Evolutionary conservation across 2,329 filamentous ascomycete species (phyloP), one percentile per base, ranked within the genome.

Genomic region (Ascochyta clinopodiicola): DNA sequence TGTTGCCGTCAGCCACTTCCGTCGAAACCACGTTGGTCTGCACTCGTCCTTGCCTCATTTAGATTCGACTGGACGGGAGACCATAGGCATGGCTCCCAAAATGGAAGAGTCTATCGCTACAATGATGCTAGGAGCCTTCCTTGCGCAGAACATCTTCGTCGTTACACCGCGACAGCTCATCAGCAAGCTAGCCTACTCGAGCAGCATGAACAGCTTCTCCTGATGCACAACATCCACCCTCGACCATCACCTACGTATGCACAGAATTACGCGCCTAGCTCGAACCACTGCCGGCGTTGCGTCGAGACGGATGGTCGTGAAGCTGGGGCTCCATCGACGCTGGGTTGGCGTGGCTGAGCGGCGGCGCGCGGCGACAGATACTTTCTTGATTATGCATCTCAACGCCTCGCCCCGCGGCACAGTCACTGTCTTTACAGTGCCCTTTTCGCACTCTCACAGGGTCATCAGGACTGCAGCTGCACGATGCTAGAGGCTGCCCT

Each of bases 401-500:
- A 31, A 35, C 29, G 44, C 45, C 45, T 12, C 22, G 52, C 31
- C 32, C 37, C 32, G 46, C 46, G 47, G 42, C 47, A 47, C 52
- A 47, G 36, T 45, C 52, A 29, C 25, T 13, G 15, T 24, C 31
- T 13, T 31, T 19, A 13, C 22, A 32, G 32, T 17, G 44, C 24
- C 54, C 62, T 57, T 56, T 54, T 60, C 61, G 66, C 64, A 63
- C 61, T 68, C 57, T 62, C 55, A 63, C 56, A 59, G 56, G 43
- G 40, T 48, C 60, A 25, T 37, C 21, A 29, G 32, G 12, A 43
- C 22, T 34, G 43, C 32, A 46, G 40, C 63, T 56, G 64, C 57
- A 61, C 60, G 43, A 68, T 60, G 54, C 55, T 53, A 63, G 58
- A 60, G 55, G 61, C 62, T 49, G 52, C 59, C 48, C 51, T 55